Base-by-base conservation (phyloP, 2,329 filamentous ascomycete species). In the Neofusicoccum parvum region DNA sequence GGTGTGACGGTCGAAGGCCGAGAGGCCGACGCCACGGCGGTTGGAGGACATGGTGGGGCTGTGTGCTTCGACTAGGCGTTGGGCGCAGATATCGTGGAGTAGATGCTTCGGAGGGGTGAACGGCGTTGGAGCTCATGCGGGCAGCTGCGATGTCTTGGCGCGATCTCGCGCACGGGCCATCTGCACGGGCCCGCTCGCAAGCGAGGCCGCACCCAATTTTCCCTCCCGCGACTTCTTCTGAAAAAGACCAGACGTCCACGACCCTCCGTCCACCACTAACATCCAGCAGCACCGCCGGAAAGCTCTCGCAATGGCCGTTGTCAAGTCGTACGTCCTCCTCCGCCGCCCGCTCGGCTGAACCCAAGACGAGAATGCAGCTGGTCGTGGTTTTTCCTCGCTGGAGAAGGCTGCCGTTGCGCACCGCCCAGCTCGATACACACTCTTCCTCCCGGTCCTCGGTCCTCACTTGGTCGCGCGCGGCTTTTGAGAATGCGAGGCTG, bases 381-480 rank as follows among this genome's bases (percentile, higher is more conserved):
- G 90, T 91, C 86, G 56, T 87, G 87, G 85, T 90, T 92, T 88
- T 88, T 90, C 81, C 88, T 92, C 87, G 88, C 90, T 92, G 88
- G 89, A 86, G 78, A 65, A 81, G 79, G 80, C 80, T 79, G 72
- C 73, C 72, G 80, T 73, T 80, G 82, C 82, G 85, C 50, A 65
- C 41, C 62, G 49, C 49, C 88, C 89, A 92, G 90, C 90, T 93
- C 90, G 90, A 93, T 91, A 65, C 63, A 56, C 27, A 56, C 54
- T 92, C 27, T 48, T 36, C 56, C 56, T 60, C 90, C 85, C 79
- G 79, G 73, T 75, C 81, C 76, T 81, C 85, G 86, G 51, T 87
- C 87, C 87, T 89, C 81, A 59, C 20, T 46, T 65, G 46, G 32
- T 45, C 64, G 48, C 59, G 48, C 37, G n/a, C 64, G 34, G 64